Evolutionary conservation across 768 basidiomycete species (phyloP).

Genomic region (Tulasnella calospora): DNA sequence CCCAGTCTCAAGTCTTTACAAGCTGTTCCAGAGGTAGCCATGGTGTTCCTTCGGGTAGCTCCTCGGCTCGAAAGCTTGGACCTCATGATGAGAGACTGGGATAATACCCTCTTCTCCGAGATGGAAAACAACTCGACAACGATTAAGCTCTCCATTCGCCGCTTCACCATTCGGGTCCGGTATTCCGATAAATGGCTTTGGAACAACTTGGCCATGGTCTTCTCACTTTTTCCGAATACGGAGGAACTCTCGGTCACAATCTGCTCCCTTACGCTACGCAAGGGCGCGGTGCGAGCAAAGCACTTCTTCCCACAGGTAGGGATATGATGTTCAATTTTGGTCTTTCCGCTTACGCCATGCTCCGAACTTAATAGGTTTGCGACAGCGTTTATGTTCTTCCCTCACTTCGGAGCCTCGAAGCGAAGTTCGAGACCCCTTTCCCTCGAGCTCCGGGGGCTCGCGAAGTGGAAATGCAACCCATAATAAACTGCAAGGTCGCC

Average conservation of each 20-base stretch:
- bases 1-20: not conserved
- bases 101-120: not conserved
- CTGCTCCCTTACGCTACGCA: not conserved
- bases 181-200: not conserved
- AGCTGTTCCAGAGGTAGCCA: not conserved
- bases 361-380: not conserved
- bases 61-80: not conserved
- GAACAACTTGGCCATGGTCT: not conserved
- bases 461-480: no score
- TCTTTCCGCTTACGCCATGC: not conserved
- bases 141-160: not conserved
- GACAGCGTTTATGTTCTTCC: not conserved
- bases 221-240: not conserved
- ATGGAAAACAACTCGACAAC: not conserved
- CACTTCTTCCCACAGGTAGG: no score
- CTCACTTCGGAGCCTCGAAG: not conserved
- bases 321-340: no score
- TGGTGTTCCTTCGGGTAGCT: not conserved
- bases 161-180: not conserved
- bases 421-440: no score
- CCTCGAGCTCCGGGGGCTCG: no score
- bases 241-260: not conserved
- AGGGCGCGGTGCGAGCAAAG: not conserved
- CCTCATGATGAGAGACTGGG: not conserved
- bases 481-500: no score